Evolutionary conservation across 140 eudicot species (phyloP).

Genomic region (Senecio squalidus): DNA sequence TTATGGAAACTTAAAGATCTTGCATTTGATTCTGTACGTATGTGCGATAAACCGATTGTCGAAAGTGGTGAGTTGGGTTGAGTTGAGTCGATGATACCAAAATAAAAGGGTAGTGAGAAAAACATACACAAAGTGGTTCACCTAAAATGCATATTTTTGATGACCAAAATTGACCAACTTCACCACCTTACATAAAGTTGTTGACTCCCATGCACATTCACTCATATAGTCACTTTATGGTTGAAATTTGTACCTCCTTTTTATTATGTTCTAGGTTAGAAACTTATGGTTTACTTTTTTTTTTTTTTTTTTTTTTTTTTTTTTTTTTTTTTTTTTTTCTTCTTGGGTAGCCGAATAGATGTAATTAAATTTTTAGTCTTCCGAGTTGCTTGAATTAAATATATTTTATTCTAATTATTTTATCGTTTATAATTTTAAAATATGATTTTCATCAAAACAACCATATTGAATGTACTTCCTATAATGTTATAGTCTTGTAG

Average conservation of each 20-base stretch:
- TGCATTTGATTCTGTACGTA: neutral
- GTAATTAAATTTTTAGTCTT: neutral
- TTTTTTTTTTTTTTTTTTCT: no score
- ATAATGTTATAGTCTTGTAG: no score
- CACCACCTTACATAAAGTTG: conserved; percentile 34
- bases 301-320: no score
- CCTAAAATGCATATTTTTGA: conserved; percentile 32
- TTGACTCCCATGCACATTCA: conserved; percentile 27
- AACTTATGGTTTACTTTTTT: neutral
- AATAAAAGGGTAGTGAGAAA: conserved; percentile 19
- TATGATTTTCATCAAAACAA: neutral
- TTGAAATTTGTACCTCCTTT: neutral
- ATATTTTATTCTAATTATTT: no score
- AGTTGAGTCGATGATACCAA: conserved; percentile 3
- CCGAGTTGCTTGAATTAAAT: neutral
- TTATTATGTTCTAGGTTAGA: neutral
- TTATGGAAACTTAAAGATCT: neutral
- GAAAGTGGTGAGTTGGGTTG: no score
- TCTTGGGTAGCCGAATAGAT: neutral
- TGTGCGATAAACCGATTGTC: no score
- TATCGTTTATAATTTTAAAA: no score
- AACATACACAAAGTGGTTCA: conserved; percentile 32
- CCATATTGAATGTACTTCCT: neutral
- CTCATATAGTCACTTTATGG: conserved; percentile 17
- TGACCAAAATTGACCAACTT: conserved; percentile 36